Conservation (phyloP, 2,329 filamentous ascomycete genomes). For the Metarhizium brunneum region DNA sequence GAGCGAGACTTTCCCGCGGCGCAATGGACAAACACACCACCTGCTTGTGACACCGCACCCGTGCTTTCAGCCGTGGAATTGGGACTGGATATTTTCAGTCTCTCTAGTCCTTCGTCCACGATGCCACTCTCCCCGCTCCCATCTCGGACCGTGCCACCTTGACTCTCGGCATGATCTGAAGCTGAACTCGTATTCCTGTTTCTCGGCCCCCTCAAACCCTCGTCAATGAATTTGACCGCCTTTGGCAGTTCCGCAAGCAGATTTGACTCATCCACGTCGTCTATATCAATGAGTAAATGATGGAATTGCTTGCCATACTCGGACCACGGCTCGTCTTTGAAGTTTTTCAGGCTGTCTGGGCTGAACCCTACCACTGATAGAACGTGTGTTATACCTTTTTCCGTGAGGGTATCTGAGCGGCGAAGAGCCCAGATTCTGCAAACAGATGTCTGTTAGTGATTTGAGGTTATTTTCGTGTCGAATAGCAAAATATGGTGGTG, state of each 20-base stretch:
- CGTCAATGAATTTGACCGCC: slow-evolving; percentile 75
- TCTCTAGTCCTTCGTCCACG: slow-evolving; percentile 6
- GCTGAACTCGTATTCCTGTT: slow-evolving; percentile 2
- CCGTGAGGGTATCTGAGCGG: slow-evolving; percentile 58
- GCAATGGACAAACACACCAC: slow-evolving; percentile 56
- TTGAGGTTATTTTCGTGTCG: too few relatives aligned
- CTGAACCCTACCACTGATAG: slow-evolving; percentile 67
- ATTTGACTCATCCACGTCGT: slow-evolving; percentile 87
- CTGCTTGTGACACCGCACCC: slow-evolving; percentile 10
- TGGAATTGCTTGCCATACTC: slow-evolving; percentile 49
- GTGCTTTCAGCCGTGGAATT: not conserved
- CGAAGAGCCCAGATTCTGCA: slow-evolving; percentile 69
- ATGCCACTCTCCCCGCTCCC: not conserved
- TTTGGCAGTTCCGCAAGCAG: slow-evolving; percentile 70
- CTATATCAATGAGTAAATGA: slow-evolving; percentile 73
- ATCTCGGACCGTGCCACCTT: not conserved
- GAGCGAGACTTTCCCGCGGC: slow-evolving; percentile 96
- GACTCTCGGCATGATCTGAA: slow-evolving; percentile 4
- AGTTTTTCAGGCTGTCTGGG: slow-evolving; percentile 26
- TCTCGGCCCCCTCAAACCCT: slow-evolving; percentile 43
- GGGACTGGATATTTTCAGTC: not conserved
- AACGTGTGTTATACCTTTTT: slow-evolving; percentile 77
- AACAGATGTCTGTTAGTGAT: not conserved
- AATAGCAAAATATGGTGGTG: not conserved
- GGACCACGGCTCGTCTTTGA: slow-evolving; percentile 40